Percentiles rank a stretch among this genome's conserved stretches.
These are phyloP conservation scores for Coemansia sp. DNA, from an alignment of 192 early-diverging fungal species.

Conservation along the genomic window DNA sequence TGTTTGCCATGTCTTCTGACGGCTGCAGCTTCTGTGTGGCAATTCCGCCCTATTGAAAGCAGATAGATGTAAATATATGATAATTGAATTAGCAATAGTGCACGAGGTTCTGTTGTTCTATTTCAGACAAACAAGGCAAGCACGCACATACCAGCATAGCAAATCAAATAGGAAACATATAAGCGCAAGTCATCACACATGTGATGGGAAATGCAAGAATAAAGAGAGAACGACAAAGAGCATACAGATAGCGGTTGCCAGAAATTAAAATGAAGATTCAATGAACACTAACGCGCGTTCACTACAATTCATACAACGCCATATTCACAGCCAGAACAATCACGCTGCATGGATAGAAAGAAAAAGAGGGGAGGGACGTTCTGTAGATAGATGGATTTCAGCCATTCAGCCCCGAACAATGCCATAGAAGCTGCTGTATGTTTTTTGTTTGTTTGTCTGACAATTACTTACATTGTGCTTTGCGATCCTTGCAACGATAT, in stretches of 20 bases:
- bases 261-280: neutral
- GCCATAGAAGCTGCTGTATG: neutral
- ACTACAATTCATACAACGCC: neutral
- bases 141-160: neutral
- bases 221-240: neutral
- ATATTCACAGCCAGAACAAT: neutral
- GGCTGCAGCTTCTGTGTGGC: neutral
- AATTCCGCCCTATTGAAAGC: neutral
- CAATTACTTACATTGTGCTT: constrained; percentile 6
- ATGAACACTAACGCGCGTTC: neutral
- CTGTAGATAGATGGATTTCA: neutral
- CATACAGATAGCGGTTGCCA: neutral
- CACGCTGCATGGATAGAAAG: neutral
- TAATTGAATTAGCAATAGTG: neutral
- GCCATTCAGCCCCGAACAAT: neutral
- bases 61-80: neutral
- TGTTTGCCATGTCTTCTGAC: neutral
- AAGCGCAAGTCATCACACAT: neutral
- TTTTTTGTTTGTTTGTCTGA: neutral
- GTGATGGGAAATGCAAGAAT: neutral
- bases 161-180: neutral
- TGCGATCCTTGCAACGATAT: constrained; percentile 7
- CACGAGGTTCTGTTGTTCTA: neutral
- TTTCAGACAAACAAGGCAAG: neutral
- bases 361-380: neutral